Percentiles rank a stretch among this genome's conserved stretches.
Evolutionary conservation across 768 basidiomycete genomes (phyloP).

Genomic region (Galerina sulciceps): DNA sequence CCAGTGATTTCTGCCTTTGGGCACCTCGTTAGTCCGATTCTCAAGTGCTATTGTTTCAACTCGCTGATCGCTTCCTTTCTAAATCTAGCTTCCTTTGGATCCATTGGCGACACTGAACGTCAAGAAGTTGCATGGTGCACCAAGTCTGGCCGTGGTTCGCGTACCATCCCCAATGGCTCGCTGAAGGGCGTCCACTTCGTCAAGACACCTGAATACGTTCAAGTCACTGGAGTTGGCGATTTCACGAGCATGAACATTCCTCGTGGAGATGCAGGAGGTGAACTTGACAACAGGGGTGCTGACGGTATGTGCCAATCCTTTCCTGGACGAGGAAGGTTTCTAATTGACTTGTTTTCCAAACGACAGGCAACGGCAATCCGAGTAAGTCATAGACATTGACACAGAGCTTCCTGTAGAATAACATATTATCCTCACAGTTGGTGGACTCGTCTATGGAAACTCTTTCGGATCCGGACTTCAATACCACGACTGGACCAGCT

Average conservation of each 20-base stretch:
- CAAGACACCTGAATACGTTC: constrained; percentile 66
- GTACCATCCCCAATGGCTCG: constrained; percentile 70
- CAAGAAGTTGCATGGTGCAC: constrained; percentile 79
- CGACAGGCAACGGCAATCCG: constrained; percentile 48
- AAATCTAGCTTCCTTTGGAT: constrained; percentile 39
- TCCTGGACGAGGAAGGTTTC: not conserved
- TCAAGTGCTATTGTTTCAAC: not conserved
- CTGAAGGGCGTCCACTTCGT: constrained; percentile 73
- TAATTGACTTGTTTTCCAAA: not conserved
- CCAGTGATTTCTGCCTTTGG: constrained; percentile 75
- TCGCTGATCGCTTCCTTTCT: not conserved
- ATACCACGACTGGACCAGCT: constrained; percentile 86
- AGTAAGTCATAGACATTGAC: constrained; percentile 24
- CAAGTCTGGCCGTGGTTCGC: constrained; percentile 71
- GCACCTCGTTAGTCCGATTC: constrained; percentile 47
- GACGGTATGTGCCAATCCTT: constrained; percentile 39
- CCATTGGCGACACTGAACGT: constrained; percentile 72
- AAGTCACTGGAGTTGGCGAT: constrained; percentile 67
- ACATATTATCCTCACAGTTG: constrained; percentile 45
- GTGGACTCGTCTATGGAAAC: constrained; percentile 73
- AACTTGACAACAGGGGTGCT: constrained; percentile 75
- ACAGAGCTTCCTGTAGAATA: constrained; percentile 21
- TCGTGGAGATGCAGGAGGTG: constrained; percentile 62
- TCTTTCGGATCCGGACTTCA: constrained; percentile 53
- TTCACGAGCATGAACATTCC: constrained; percentile 69